Evolutionary conservation across 257 asterid genomes (phyloP).

Genomic region (Solanum corneliomulleri): DNA sequence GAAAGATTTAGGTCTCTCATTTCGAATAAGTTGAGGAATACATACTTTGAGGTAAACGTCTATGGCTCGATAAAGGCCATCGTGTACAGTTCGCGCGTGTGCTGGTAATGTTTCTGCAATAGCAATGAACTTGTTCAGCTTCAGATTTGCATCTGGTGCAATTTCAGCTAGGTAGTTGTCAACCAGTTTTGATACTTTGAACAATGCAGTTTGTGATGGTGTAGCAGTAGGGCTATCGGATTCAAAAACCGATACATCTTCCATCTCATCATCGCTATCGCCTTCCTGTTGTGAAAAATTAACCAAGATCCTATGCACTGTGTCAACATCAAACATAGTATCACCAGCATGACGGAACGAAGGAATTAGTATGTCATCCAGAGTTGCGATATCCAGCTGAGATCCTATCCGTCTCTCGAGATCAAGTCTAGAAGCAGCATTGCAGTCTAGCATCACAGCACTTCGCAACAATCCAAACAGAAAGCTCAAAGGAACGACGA

Average conservation of each 20-base stretch:
- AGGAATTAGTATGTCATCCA: conserved; percentile 86
- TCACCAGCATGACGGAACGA: conserved; percentile 71
- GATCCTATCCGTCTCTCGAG: conserved; percentile 85
- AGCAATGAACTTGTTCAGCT: conserved; percentile 72
- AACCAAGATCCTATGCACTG: conserved; percentile 67
- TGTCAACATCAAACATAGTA: conserved; percentile 78
- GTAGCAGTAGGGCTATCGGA: conserved; percentile 59
- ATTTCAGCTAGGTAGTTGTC: conserved; percentile 82
- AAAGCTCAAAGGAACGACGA: conserved; percentile 62
- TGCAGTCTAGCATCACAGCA: conserved; percentile 71
- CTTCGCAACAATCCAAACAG: conserved; percentile 72
- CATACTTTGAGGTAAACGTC: conserved; percentile 90
- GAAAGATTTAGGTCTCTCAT: background rate
- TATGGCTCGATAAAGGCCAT: conserved; percentile 77
- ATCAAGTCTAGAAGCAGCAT: conserved; percentile 56
- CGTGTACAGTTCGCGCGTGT: conserved; percentile 67
- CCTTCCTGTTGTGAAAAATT: conserved; percentile 64
- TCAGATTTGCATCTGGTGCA: conserved; percentile 85
- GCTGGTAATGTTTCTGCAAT: conserved; percentile 76
- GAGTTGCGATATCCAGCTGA: conserved; percentile 65
- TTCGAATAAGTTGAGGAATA: background rate
- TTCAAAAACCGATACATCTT: conserved; percentile 64
- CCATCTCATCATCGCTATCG: conserved; percentile 74
- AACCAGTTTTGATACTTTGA: conserved; percentile 70
- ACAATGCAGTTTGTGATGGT: conserved; percentile 68